Percentiles rank a stretch among this genome's conserved stretches.
These are phyloP conservation scores for Oropetium thomaeum DNA, from an alignment of 176 grass and related monocot species.

Conservation along the genomic window DNA sequence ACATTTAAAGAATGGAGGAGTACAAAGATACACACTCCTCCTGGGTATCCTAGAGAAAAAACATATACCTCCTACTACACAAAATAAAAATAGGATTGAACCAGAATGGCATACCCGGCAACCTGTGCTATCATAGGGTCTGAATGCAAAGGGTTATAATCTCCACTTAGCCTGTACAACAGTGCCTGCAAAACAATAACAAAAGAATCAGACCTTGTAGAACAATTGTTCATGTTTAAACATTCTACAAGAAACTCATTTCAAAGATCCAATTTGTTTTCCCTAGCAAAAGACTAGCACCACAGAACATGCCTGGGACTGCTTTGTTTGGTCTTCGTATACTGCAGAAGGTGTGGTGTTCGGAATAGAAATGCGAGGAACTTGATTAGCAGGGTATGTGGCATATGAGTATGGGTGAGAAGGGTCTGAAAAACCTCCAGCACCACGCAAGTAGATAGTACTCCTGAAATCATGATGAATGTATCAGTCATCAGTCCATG, in stretches of 20 bases:
- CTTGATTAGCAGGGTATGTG: conserved; percentile 61
- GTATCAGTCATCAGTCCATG: not conserved
- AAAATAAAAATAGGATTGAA: not conserved
- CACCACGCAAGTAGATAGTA: conserved; percentile 67
- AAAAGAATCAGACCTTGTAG: not conserved
- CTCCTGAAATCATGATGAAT: conserved; percentile 44
- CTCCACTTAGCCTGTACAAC: conserved; percentile 83
- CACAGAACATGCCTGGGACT: conserved; percentile 56
- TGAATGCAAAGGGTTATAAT: conserved; percentile 97
- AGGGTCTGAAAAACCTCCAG: conserved; percentile 80
- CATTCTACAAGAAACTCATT: conserved; percentile 12
- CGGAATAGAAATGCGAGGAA: conserved; percentile 54
- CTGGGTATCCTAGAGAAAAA: too few species aligned
- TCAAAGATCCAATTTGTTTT: not conserved
- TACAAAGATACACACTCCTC: too few species aligned
- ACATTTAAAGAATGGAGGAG: too few species aligned
- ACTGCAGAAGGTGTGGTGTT: conserved; percentile 46
- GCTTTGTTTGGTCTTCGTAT: conserved; percentile 65
- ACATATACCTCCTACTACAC: not conserved
- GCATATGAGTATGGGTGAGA: conserved; percentile 59
- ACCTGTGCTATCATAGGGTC: conserved; percentile 72
- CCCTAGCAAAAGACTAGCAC: not conserved
- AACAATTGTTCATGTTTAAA: not conserved
- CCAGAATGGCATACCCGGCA: conserved; percentile 64
- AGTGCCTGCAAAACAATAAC: conserved; percentile 53